These are phyloP conservation scores for Xylaria sp. DNA, from an alignment of 2,329 filamentous ascomycete species.

Conservation along the genomic window DNA sequence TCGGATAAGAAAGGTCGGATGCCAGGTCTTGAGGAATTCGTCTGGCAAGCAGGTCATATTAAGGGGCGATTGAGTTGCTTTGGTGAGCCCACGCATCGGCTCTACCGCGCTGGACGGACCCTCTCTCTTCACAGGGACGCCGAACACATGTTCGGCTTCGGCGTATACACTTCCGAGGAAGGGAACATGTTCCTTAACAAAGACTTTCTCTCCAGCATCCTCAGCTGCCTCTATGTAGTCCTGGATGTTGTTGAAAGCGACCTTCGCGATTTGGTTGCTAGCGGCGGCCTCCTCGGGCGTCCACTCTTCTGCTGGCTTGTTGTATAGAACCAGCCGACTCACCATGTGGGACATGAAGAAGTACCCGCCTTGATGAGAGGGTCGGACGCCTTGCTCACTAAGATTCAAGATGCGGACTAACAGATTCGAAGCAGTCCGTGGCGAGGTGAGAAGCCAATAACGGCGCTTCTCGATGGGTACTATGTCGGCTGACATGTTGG, in stretches of 20 bases:
- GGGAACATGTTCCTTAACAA: conserved; percentile 20
- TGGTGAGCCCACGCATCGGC: neutral
- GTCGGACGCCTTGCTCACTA: conserved; percentile 14
- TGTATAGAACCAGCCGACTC: neutral
- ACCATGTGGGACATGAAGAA: conserved; percentile 14
- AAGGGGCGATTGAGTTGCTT: conserved; percentile 12
- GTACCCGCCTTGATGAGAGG: conserved; percentile 15
- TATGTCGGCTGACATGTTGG: conserved; percentile 13
- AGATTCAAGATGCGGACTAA: conserved; percentile 17
- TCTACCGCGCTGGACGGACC: neutral
- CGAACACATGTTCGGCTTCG: conserved; percentile 7
- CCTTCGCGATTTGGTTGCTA: neutral
- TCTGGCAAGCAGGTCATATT: conserved; percentile 17
- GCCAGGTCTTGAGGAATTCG: conserved; percentile 20
- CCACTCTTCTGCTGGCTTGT: conserved; percentile 7
- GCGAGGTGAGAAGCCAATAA: conserved; percentile 21
- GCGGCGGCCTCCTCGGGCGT: neutral
- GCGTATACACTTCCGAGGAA: conserved; percentile 8
- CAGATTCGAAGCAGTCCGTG: conserved; percentile 20
- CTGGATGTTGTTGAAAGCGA: conserved; percentile 14
- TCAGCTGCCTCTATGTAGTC: conserved; percentile 16
- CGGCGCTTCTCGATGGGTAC: conserved; percentile 5
- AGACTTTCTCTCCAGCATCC: conserved; percentile 10
- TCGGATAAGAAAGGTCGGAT: conserved; percentile 20
- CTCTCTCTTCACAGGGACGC: neutral